Conservation (phyloP, 2,329 filamentous ascomycete species). For the Colletotrichum caudatum region DNA sequence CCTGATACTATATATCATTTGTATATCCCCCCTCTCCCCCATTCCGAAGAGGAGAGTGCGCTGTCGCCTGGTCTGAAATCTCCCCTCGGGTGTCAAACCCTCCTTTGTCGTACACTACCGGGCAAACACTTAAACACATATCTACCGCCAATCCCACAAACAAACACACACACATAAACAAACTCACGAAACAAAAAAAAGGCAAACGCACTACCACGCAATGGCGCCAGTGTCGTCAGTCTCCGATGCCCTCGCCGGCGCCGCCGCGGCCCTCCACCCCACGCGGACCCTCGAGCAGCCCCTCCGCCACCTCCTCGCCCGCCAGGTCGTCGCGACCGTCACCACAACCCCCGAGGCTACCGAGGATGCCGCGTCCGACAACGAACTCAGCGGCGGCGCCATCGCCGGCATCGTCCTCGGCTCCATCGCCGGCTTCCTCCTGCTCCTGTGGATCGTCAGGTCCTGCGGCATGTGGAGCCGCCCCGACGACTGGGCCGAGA, state of each 20-base stretch:
- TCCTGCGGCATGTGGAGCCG: slow-evolving; percentile 50
- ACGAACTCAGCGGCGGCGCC: slow-evolving; percentile 58
- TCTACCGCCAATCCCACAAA: neutral
- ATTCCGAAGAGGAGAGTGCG: neutral
- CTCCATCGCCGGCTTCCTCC: slow-evolving; percentile 58
- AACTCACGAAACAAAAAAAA: neutral
- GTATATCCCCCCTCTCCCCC: neutral
- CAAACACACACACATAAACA: neutral
- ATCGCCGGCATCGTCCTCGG: slow-evolving; percentile 66
- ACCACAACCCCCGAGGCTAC: slow-evolving; percentile 41
- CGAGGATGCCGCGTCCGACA: slow-evolving; percentile 42
- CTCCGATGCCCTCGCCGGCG: slow-evolving; percentile 8
- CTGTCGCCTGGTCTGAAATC: slow-evolving; percentile 5
- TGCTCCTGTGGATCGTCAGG: slow-evolving; percentile 61
- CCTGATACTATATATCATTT: slow-evolving; percentile 19
- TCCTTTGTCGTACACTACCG: neutral
- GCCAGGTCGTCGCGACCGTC: slow-evolving; percentile 51
- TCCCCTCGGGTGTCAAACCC: neutral
- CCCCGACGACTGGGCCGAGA: slow-evolving; percentile 26
- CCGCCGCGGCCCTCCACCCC: slow-evolving; percentile 18
- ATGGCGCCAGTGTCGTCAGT: slow-evolving; percentile 33
- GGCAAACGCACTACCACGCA: neutral
- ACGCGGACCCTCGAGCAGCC: slow-evolving; percentile 23
- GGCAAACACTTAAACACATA: neutral
- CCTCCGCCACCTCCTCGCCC: slow-evolving; percentile 24